Evolutionary conservation across 2,329 filamentous ascomycete species (phyloP).

Genomic region (Madurella mycetomatis): DNA sequence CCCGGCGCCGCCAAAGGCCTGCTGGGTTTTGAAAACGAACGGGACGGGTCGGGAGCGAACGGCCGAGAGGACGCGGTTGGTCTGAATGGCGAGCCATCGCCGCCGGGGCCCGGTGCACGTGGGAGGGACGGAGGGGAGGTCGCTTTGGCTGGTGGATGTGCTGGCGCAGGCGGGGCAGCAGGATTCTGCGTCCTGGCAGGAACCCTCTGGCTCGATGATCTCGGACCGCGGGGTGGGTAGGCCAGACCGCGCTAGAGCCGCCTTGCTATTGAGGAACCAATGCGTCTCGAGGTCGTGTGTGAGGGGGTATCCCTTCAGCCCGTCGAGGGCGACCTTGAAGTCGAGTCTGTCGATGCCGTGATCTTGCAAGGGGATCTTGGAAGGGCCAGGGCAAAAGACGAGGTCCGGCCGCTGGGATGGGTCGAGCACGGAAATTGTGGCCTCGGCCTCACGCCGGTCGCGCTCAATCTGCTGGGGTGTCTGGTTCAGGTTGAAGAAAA

Average conservation of each 20-base stretch:
- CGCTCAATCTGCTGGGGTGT: conserved; percentile 23
- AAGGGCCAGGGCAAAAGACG: conserved; percentile 32
- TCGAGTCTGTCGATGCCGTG: conserved; percentile 29
- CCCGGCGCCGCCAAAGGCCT: conserved; percentile 36
- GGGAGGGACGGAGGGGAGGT: conserved; percentile 25
- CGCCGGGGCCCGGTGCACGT: conserved; percentile 28
- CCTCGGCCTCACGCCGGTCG: conserved; percentile 29
- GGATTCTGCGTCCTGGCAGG: conserved; percentile 9
- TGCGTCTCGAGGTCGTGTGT: conserved; percentile 31
- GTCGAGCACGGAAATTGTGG: conserved; percentile 30
- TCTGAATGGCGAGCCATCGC: conserved; percentile 30
- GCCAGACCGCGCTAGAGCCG: conserved; percentile 31
- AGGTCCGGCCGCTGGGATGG: conserved; percentile 29
- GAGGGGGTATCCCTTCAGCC: conserved; percentile 28
- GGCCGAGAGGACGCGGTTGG: conserved; percentile 23
- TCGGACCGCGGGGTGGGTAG: conserved; percentile 31
- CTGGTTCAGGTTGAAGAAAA: conserved; percentile 31
- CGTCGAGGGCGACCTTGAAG: conserved; percentile 31
- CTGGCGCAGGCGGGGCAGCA: conserved; percentile 29
- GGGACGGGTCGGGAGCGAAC: conserved; percentile 27
- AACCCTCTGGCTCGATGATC: conserved; percentile 26
- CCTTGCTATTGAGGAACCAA: conserved; percentile 36
- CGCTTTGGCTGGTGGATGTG: not conserved
- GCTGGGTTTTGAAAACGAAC: conserved; percentile 38
- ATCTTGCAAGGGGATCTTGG: conserved; percentile 26